Evolutionary conservation across 345 rosid genomes (phyloP).

Genomic region (Linum lewisii): DNA sequence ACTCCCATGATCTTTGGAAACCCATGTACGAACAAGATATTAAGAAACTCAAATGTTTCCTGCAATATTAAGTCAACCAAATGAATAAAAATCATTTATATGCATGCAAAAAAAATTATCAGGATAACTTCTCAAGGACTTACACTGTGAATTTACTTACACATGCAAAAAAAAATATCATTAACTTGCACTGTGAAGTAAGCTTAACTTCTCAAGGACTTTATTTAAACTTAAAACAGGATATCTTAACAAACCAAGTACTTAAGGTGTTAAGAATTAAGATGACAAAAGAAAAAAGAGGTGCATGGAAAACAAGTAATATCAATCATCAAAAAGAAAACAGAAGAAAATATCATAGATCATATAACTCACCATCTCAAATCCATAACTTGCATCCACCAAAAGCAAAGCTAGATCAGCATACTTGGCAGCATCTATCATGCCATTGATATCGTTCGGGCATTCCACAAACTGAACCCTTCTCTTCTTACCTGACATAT

Average conservation of each 20-base stretch:
- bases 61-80: slow-evolving; percentile 18
- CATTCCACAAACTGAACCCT: slow-evolving; percentile 92
- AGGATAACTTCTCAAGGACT: no score
- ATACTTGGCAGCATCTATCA: slow-evolving; percentile 86
- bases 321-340: neutral
- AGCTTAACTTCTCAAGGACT: no score
- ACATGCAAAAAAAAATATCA: no score
- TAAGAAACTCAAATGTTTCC: slow-evolving; percentile 97
- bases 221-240: no score
- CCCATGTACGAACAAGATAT: slow-evolving; percentile 91
- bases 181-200: no score
- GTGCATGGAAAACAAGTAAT: neutral
- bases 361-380: slow-evolving; percentile 69
- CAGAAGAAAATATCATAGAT: slow-evolving; percentile 1
- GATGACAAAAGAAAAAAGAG: neutral
- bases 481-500: slow-evolving; percentile 52
- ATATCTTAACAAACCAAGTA: no score
- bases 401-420: slow-evolving; percentile 89
- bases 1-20: slow-evolving; percentile 94
- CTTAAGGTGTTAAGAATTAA: no score
- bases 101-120: neutral
- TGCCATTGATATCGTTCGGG: slow-evolving; percentile 92
- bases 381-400: slow-evolving; percentile 91
- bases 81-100: neutral
- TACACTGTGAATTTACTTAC: no score